Evolutionary conservation across 805 yeast species (phyloP).

Genomic region (Candida tammaniensis): DNA sequence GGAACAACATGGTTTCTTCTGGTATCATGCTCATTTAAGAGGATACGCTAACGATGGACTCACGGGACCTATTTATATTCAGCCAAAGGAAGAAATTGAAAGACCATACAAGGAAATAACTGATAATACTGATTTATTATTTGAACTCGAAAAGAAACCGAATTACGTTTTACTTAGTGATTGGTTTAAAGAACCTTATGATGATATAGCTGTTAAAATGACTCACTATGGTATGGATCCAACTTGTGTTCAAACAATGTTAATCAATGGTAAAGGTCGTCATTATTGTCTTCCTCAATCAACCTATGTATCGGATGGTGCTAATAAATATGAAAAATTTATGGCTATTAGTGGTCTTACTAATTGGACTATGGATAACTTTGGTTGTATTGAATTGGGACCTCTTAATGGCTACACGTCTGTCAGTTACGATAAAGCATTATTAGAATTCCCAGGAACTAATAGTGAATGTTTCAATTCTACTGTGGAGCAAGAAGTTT

Average conservation of each 20-base stretch:
- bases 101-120: constrained; percentile 32
- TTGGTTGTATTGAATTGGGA: constrained; percentile 10
- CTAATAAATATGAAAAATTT: constrained; percentile 13
- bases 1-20: constrained; percentile 47
- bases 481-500: constrained; percentile 15
- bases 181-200: constrained; percentile 34
- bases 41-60: constrained; percentile 50
- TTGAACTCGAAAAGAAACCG: constrained; percentile 23
- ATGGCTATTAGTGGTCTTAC: constrained; percentile 13
- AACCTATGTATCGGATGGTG: constrained; percentile 13
- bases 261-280: constrained; percentile 30
- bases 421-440: constrained; percentile 3
- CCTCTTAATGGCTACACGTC: constrained; percentile 7
- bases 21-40: constrained; percentile 55
- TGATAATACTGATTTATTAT: constrained; percentile 25
- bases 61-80: constrained; percentile 45
- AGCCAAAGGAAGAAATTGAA: constrained; percentile 25
- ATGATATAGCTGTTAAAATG: constrained; percentile 33
- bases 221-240: constrained; percentile 31
- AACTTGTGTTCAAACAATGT: constrained; percentile 27
- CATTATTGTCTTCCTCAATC: constrained; percentile 18
- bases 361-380: constrained; percentile 15
- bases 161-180: constrained; percentile 35
- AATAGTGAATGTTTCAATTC: constrained; percentile 21
- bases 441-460: constrained; percentile 23